Base-by-base conservation (phyloP, 1,284 basidiomycete genomes). In the Ceratobasidium sp. region DNA sequence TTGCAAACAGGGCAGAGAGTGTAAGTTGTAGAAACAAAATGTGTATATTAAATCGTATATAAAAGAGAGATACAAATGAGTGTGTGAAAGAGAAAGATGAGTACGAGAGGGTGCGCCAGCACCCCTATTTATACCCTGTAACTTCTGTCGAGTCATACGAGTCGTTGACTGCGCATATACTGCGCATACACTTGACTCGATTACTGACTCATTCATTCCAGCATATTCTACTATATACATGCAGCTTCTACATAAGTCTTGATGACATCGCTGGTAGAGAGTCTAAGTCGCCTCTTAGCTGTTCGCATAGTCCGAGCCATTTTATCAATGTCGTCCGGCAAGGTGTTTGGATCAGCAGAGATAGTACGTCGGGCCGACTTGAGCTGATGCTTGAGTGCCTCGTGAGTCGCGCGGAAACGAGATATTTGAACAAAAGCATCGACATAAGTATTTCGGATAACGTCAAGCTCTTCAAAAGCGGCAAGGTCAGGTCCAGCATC, bases 341-440 rank as follows among this genome's bases (percentile, higher is more conserved):
- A 6, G 9, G 46, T 32, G 22, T 59, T 29, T 11, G 69, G 69
- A 17, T 71, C 11, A 15, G 43, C 19, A 9, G 22, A 44, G 9
- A 59, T 25, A 13, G n/a, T 44, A 3, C 56, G 69, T 11, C 32
- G 19, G 9, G 69, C 34, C 22, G 37, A 40, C 25, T 49, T 71
- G 5, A 71, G 69, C 40, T 71, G 69, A 11, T 71, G 37, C 7
- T 34, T 71, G 6, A 71, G 51, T 15, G 69, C 69, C 13, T 25
- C 22, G 29, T 71, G 69, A 15, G 54, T 71, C 1, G 69, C 25
- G 4, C 56, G 19, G 61, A 40, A 49, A 4, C 43, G n/a, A 17
- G 69, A 46, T 29, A 61, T 71, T 49, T 61, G 69, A n/a, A 71
- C 29, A 61, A 71, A 44, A 2, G 69, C 56, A 37, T 71, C 56